Evolutionary conservation across 176 grass and related monocot species (phyloP).

Genomic region (Hordeum vulgare): DNA sequence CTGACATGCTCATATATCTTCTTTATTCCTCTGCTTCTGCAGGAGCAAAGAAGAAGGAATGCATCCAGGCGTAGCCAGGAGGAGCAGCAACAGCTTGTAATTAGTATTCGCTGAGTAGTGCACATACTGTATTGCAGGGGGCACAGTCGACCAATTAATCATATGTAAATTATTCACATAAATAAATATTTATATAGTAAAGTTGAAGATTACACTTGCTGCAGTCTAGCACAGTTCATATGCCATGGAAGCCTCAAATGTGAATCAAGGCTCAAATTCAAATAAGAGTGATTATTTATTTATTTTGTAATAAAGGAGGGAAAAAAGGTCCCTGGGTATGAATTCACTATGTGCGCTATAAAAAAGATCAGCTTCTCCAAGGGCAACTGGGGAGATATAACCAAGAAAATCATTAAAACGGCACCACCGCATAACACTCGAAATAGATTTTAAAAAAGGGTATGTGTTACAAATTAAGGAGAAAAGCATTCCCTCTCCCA

Average conservation of each 20-base stretch:
- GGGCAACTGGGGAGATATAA: not conserved
- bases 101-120: slow-evolving; percentile 24
- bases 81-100: slow-evolving; percentile 27
- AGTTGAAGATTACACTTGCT: not conserved
- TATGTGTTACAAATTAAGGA: not conserved
- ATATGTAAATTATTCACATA: slow-evolving; percentile 14
- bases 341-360: not conserved
- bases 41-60: slow-evolving; percentile 51
- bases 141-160: not conserved
- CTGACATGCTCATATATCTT: not conserved
- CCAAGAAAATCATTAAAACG: not conserved
- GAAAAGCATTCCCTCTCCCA: not conserved
- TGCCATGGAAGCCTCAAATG: not conserved
- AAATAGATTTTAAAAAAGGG: not conserved
- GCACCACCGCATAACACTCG: not conserved
- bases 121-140: slow-evolving; percentile 3
- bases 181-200: not conserved
- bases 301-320: not conserved
- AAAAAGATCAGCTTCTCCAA: not conserved
- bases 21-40: not conserved
- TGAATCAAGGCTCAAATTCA: not conserved
- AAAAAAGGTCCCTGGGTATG: not conserved
- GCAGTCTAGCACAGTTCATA: not conserved
- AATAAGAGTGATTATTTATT: not conserved
- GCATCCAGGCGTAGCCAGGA: slow-evolving; percentile 6